Conservation (phyloP, 2,329 filamentous ascomycete genomes). For the Epichloe festucae region DNA sequence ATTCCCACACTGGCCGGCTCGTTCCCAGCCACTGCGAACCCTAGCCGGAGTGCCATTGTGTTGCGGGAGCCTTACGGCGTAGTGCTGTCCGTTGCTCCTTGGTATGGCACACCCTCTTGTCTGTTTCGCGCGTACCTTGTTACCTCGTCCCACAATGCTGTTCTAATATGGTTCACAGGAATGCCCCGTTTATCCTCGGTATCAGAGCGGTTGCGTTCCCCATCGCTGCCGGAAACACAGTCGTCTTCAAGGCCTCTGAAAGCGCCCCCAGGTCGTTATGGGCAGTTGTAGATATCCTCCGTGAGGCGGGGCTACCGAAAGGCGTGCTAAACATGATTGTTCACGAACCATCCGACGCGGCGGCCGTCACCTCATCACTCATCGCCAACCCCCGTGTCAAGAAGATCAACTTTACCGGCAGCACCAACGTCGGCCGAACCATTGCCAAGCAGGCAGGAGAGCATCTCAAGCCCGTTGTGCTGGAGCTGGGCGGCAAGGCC, state of each 20-base stretch:
- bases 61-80: constrained; percentile 69
- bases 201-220: constrained; percentile 45
- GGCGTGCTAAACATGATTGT: constrained; percentile 66
- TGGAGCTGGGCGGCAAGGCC: constrained; percentile 77
- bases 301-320: constrained; percentile 61
- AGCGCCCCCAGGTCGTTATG: constrained; percentile 46
- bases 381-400: constrained; percentile 56
- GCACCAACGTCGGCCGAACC: constrained; percentile 58
- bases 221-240: constrained; percentile 66
- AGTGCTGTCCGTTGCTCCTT: constrained; percentile 66
- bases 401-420: constrained; percentile 82
- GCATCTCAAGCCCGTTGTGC: constrained; percentile 63
- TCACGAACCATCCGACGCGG: constrained; percentile 50
- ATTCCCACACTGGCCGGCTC: constrained; percentile 25
- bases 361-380: constrained; percentile 51
- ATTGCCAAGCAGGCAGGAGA: constrained; percentile 58
- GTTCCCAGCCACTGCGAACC: constrained; percentile 21
- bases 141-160: background rate
- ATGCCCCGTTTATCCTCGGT: constrained; percentile 43
- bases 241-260: constrained; percentile 61
- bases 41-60: constrained; percentile 41
- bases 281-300: constrained; percentile 49
- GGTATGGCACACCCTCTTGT: constrained; percentile 35
- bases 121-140: background rate
- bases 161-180: constrained; percentile 27